Conservation (phyloP, 78 protist species). For the Capsaspora owczarzaki region DNA sequence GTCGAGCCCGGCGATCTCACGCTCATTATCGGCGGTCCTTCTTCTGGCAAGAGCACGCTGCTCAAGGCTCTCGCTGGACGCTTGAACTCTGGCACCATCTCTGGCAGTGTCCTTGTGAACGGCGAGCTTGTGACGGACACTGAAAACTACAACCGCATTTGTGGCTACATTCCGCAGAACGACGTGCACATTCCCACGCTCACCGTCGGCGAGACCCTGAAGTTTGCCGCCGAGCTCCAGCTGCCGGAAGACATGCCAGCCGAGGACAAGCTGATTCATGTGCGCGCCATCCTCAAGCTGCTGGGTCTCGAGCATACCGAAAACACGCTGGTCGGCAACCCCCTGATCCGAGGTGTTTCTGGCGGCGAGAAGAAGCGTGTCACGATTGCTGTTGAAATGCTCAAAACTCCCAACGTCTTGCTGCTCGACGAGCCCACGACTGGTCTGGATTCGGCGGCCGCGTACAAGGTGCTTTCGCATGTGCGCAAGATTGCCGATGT, state of each 20-base stretch:
- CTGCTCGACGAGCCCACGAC: constrained; percentile 1
- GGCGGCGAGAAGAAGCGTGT: constrained; percentile 71
- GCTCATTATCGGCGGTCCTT: constrained; percentile 14
- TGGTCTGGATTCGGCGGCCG: not conserved
- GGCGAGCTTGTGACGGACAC: not conserved
- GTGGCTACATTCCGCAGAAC: constrained; percentile 43
- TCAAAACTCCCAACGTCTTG: constrained; percentile 35
- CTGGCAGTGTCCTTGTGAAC: constrained; percentile 14
- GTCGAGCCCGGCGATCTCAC: constrained; percentile 1
- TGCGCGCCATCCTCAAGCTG: constrained; percentile 7
- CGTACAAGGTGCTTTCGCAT: no score
- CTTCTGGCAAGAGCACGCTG: constrained; percentile 33
- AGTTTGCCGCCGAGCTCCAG: constrained; percentile 34
- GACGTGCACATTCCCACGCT: constrained; percentile 32
- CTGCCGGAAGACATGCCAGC: constrained; percentile 11
- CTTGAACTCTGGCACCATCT: not conserved
- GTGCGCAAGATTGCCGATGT: no score
- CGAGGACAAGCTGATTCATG: constrained; percentile 29
- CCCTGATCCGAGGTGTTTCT: constrained; percentile 43
- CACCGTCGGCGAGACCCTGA: constrained; percentile 55
- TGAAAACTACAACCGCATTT: not conserved
- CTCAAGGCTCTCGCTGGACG: constrained; percentile 6
- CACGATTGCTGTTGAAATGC: constrained; percentile 34
- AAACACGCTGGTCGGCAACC: constrained; percentile 9
- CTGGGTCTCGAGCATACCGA: not conserved